These are phyloP conservation scores for Trametes sanguinea DNA, from an alignment of 768 basidiomycete species.

Conservation along the genomic window DNA sequence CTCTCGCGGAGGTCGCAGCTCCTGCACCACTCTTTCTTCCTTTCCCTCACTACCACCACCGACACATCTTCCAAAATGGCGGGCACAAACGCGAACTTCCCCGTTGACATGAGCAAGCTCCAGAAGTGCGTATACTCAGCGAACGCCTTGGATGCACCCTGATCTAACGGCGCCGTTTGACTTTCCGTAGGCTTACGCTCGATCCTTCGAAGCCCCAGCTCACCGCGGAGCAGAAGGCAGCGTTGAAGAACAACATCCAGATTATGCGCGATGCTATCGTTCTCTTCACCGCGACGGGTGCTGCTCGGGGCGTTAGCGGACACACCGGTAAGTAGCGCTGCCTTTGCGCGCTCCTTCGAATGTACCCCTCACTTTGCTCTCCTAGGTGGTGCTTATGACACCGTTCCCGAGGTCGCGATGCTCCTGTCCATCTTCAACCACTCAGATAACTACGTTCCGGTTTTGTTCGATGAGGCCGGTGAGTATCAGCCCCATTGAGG, in stretches of 20 bases:
- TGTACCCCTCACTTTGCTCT: neutral
- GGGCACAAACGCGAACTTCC: conserved; percentile 53
- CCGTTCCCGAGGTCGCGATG: conserved; percentile 84
- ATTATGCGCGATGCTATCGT: conserved; percentile 84
- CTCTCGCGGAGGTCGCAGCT: neutral
- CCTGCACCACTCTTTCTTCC: conserved; percentile 2
- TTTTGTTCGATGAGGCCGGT: conserved; percentile 85
- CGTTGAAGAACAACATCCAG: conserved; percentile 70
- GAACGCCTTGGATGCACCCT: no score
- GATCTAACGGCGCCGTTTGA: neutral
- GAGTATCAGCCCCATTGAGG: conserved; percentile 25
- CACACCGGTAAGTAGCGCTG: conserved; percentile 60
- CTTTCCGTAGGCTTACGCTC: conserved; percentile 56
- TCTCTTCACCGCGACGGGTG: conserved; percentile 82
- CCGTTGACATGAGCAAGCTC: conserved; percentile 76
- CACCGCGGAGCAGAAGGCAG: conserved; percentile 58
- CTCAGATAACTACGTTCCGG: conserved; percentile 62
- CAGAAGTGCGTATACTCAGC: conserved; percentile 54
- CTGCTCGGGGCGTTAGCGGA: conserved; percentile 84
- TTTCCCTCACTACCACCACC: neutral
- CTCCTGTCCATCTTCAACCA: conserved; percentile 72
- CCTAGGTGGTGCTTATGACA: conserved; percentile 52
- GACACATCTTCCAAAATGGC: conserved; percentile 35
- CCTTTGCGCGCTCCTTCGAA: neutral
- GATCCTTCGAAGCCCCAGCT: conserved; percentile 70